Base-by-base conservation (phyloP, 345 rosid genomes). In the Pistacia integerrima region DNA sequence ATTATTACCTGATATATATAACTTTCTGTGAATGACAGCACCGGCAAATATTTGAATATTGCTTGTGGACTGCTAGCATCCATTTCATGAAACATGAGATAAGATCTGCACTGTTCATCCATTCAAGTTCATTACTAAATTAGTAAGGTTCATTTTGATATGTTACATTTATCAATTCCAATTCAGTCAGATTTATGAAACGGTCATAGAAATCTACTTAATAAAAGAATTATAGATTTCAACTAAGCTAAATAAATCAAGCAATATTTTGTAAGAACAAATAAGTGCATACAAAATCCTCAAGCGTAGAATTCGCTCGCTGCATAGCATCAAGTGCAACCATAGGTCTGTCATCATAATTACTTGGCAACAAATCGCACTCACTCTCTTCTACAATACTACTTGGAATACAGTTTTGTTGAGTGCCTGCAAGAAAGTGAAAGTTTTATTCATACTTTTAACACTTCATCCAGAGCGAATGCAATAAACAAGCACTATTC, bases 271-370 rank as follows among this genome's bases (percentile, higher is more conserved):
- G 4, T 18, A 64, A 55, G 52, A 7, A 11, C 54, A 52, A 35
- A 20, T 18, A 33, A 25, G 69, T 38, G 78, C 99, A 86, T 80
- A 95, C 96, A 64, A 93, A 91, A 86, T 92, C 97, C 84, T 90
- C 96, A 74, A 93, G 90, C 5, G 99, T 93, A 82, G 99, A 93
- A 89, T 90, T 95, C 58, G 99, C 97, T 49, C 92, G 82, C 77
- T 89, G 90, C 97, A 95, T 87, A 28, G 97, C 85, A 81, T 90
- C 92, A 64, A 93, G 83, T 73, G 95, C 91, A 64, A 95, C 72
- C 83, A 88, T 78, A 52, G 90, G 87, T 72, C 76, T 79, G 8
- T 73, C 82, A 28, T 77, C 49, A 49, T 66, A 64, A 56, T 80
- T 72, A 22, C 65, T 64, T 74, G 51, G 71, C 66, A 38, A 22